Evolutionary conservation across 83 land plant genomes (phyloP).

Genomic region (Picea abies): DNA sequence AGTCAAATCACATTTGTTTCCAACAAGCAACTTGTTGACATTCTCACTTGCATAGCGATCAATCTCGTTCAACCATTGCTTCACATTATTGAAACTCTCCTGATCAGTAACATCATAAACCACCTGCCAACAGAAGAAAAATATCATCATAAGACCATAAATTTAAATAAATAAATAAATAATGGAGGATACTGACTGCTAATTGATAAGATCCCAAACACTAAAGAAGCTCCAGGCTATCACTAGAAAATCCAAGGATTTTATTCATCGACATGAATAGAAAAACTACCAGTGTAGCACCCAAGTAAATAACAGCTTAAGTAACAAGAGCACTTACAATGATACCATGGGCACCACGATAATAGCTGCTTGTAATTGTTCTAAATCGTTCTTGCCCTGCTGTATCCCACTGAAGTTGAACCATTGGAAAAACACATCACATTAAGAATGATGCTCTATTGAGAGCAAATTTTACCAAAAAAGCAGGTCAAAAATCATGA

Average conservation of each 20-base stretch:
- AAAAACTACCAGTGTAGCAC: not conserved
- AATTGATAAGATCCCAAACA: too few species aligned
- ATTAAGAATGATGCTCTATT: not conserved
- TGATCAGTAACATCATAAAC: conserved; percentile 84
- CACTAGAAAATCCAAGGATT: too few species aligned
- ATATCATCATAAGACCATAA: not conserved
- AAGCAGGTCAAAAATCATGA: too few species aligned
- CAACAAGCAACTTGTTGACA: conserved; percentile 58
- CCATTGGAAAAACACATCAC: not conserved
- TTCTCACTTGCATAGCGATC: conserved; percentile 64
- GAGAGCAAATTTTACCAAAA: not conserved
- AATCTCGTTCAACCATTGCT: conserved; percentile 64
- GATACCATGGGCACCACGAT: conserved; percentile 82
- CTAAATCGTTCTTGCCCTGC: conserved; percentile 87
- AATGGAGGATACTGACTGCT: too few species aligned
- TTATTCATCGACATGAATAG: not conserved
- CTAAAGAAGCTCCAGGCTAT: too few species aligned
- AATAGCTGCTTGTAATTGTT: conserved; percentile 83
- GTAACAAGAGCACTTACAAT: conserved; percentile 40
- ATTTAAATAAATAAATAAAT: not conserved
- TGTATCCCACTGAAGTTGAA: conserved; percentile 63
- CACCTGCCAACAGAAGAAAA: conserved; percentile 37
- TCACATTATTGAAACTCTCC: conserved; percentile 60
- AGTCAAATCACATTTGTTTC: conserved; percentile 61
- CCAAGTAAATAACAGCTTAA: not conserved